Base-by-base conservation (phyloP, 345 rosid species). In the Euphorbia tirucalli region DNA sequence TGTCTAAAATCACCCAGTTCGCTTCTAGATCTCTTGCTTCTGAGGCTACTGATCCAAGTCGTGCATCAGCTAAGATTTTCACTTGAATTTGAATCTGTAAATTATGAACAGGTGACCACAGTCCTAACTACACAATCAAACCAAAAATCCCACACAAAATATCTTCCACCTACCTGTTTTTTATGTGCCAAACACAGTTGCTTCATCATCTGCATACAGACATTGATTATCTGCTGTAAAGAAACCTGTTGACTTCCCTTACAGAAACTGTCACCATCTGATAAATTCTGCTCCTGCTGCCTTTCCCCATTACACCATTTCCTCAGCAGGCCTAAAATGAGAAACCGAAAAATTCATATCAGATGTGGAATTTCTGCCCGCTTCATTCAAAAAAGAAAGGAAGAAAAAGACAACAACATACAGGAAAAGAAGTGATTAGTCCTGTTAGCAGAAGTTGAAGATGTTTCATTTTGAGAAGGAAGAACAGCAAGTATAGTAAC, bases 1-100 rank as follows among this genome's bases (percentile, higher is more conserved):
- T 61, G 57, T 83, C 86, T 22, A 83, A 61, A 61, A 83, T 70
- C 1, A 80, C 82, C 84, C 84, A 80, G 41, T 76, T 70, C 1
- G 84, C 82, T 61, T 75, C 73, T 22, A 80, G 55, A 55, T 68
- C 71, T 44, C 37, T 41, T 61, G 86, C 82, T 41, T 67, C 65
- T 24, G 62, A 18, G 19, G 84, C 84, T 27, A 80, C 79, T 1
- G 82, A 78, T 43, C 82, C 80, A 0, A 57, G 28, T 62, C 60
- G 61, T 52, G 82, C 78, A 68, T 80, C 68, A 28, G 72, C 61
- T 55, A 75, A 19, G 59, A 83, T 70, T 43, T 69, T 76, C 18
- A 83, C 82, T 55, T 69, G 69, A 5, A 52, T 68, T 22, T 70
- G 80, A 22, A 83, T 72, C 86, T 83, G 32, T 61, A 13, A 39